Conservation (phyloP, 192 early-diverging fungal genomes). For the Chytriomyces confervae region DNA sequence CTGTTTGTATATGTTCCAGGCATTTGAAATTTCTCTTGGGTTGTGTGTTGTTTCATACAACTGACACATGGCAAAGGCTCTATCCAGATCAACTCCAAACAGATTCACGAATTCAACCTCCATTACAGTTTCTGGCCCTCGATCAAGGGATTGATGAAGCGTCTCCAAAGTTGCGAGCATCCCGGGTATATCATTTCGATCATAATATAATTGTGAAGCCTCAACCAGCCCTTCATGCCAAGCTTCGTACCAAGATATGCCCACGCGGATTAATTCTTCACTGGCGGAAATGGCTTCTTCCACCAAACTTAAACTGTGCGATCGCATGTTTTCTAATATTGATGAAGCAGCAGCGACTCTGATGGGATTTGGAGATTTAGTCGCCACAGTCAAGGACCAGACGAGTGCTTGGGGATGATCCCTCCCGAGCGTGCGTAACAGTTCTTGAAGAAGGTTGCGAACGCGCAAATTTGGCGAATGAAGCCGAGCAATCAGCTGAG, state of each 20-base stretch:
- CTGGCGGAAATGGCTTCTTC: constrained; percentile 81
- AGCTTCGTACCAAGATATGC: constrained; percentile 84
- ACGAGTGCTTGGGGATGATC: constrained; percentile 88
- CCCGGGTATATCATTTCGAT: constrained; percentile 63
- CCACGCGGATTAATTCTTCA: constrained; percentile 84
- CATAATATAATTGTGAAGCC: constrained; percentile 70
- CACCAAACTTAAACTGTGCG: constrained; percentile 73
- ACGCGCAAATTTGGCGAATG: constrained; percentile 69
- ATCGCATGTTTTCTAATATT: constrained; percentile 79
- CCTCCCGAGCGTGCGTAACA: constrained; percentile 78
- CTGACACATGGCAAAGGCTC: constrained; percentile 73
- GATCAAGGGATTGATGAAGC: constrained; percentile 57
- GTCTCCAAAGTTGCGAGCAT: constrained; percentile 76
- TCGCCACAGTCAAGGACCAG: constrained; percentile 87
- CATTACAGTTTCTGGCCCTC: constrained; percentile 71
- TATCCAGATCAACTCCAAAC: constrained; percentile 71
- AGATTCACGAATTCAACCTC: constrained; percentile 78
- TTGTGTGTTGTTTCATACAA: constrained; percentile 69
- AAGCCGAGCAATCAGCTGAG: constrained; percentile 80
- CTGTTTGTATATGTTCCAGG: constrained; percentile 31
- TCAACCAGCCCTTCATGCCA: constrained; percentile 85
- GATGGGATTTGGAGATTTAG: constrained; percentile 72
- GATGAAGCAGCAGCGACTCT: constrained; percentile 71
- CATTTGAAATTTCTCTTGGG: constrained; percentile 65
- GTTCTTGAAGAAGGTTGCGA: constrained; percentile 72